These are phyloP conservation scores for Hypomyces rosellus DNA, from an alignment of 2,329 filamentous ascomycete genomes.

Conservation along the genomic window DNA sequence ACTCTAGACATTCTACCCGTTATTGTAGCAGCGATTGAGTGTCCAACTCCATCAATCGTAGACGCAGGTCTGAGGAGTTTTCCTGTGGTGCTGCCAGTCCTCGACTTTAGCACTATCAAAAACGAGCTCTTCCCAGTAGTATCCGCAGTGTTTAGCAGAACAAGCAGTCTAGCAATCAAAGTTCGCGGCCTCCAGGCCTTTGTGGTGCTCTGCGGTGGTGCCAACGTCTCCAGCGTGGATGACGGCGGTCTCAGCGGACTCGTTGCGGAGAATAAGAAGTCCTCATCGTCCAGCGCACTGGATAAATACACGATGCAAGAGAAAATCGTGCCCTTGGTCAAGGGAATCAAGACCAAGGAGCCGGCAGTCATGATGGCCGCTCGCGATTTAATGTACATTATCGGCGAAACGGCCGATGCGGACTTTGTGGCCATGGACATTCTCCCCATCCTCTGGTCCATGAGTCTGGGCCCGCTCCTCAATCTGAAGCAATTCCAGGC, in stretches of 20 bases:
- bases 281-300: slow-evolving; percentile 67
- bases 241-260: slow-evolving; percentile 74
- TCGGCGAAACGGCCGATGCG: slow-evolving; percentile 74
- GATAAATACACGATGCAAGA: slow-evolving; percentile 99
- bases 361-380: slow-evolving; percentile 96
- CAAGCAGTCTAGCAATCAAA: slow-evolving; percentile 90
- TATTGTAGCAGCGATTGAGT: slow-evolving; percentile 76
- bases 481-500: slow-evolving; percentile 81
- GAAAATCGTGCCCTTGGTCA: slow-evolving; percentile 85
- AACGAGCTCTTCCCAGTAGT: slow-evolving; percentile 94
- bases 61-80: slow-evolving; percentile 78
- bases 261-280: slow-evolving; percentile 51
- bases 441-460: slow-evolving; percentile 82
- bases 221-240: slow-evolving; percentile 41
- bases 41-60: slow-evolving; percentile 79
- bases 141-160: slow-evolving; percentile 83
- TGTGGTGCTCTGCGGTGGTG: slow-evolving; percentile 79
- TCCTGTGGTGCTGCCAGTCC: slow-evolving; percentile 71
- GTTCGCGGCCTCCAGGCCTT: slow-evolving; percentile 88
- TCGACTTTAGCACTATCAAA: slow-evolving; percentile 96
- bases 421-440: slow-evolving; percentile 92
- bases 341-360: slow-evolving; percentile 94
- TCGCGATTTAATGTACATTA: slow-evolving; percentile 74
- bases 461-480: slow-evolving; percentile 83
- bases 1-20: slow-evolving; percentile 76